Conservation (phyloP, 768 basidiomycete genomes). For the Pilatotrama ljubarskyi region DNA sequence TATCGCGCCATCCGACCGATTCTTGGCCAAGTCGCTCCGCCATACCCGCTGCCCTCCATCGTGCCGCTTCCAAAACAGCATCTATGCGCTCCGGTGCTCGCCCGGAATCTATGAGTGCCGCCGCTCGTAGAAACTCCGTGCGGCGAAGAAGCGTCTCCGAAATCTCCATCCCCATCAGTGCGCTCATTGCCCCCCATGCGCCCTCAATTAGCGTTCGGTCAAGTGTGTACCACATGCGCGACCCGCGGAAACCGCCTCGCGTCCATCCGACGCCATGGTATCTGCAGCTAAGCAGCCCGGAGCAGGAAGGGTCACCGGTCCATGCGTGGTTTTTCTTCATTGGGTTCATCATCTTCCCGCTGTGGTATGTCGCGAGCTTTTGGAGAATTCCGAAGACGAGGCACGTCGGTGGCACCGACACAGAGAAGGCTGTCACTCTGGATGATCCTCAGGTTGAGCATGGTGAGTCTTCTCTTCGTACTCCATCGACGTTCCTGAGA, state of each 20-base stretch:
- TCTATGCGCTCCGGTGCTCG: constrained; percentile 15
- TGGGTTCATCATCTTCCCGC: constrained; percentile 60
- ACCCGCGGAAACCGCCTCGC: constrained; percentile 67
- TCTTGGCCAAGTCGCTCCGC: constrained; percentile 18
- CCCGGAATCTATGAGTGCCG: constrained; percentile 7
- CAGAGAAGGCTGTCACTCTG: constrained; percentile 69
- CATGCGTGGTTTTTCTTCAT: constrained; percentile 81
- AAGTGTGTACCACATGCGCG: constrained; percentile 74
- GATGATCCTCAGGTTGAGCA: constrained; percentile 81
- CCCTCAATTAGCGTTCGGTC: constrained; percentile 61
- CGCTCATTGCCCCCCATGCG: constrained; percentile 75
- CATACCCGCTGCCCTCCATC: constrained; percentile 11
- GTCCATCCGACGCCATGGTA: constrained; percentile 63
- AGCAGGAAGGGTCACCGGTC: constrained; percentile 49
- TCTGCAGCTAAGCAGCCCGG: constrained; percentile 55
- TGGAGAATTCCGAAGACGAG: constrained; percentile 64
- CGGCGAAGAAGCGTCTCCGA: constrained; percentile 57
- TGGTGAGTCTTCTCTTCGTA: constrained; percentile 45
- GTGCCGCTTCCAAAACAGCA: constrained; percentile 14
- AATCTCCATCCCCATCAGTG: constrained; percentile 77
- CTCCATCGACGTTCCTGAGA: constrained; percentile 6
- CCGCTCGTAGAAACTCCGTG: constrained; percentile 26
- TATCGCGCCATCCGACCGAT: constrained; percentile 37
- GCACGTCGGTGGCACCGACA: constrained; percentile 51
- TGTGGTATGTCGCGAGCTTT: constrained; percentile 65